Evolutionary conservation across 441 rosid genomes (phyloP), one percentile per base, ranked within the genome.

Genomic region (Eruca vesicaria): DNA sequence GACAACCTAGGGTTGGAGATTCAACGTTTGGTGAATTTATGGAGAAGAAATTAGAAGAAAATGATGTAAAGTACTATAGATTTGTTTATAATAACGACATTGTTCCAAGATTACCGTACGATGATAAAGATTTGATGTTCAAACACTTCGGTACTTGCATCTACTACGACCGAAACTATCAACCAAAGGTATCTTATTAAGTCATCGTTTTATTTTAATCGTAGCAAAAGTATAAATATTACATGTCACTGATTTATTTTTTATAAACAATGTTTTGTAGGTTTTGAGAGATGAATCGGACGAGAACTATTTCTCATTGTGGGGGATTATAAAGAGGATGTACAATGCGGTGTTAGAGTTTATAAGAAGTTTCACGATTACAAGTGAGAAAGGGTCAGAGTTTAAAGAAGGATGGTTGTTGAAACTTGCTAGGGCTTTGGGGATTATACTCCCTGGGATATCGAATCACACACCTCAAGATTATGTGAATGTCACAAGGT

Each of bases 1-100:
- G 97, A 63, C 97, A 92, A 61, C 97, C 96, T 6, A 86, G 92
- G 43, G 89, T 87, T 29, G 97, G 97, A 29, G 89, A 88, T 59
- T 73, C 45, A 6, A 71, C 35, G 58, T 87, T 92, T 31, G 92
- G 83, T 26, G 63, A 73, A 19, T 83, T 75, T 67, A 75, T 92
- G 94, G 74, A 84, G 50, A 71, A 69, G 31, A 80, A 73, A 28
- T 63, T 90, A 31, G 48, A 76, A 12, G 76, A 84, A 32, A 61
- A 79, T 23, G 12, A 35, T 15, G 53, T 87, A 0, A 14, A 53
- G 2, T 90, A 88, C 58, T 78, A 68, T 63, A 84, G 97, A 75
- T 80, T 82, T 65, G 97, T 92, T 45, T 87, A 90, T 52, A 36
- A 86, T 48, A 79, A 87, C 68, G 96, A 92, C 59, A 70, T 90